Conservation (phyloP, 2,329 filamentous ascomycete genomes). For the Berkeleyomyces rouxiae region DNA sequence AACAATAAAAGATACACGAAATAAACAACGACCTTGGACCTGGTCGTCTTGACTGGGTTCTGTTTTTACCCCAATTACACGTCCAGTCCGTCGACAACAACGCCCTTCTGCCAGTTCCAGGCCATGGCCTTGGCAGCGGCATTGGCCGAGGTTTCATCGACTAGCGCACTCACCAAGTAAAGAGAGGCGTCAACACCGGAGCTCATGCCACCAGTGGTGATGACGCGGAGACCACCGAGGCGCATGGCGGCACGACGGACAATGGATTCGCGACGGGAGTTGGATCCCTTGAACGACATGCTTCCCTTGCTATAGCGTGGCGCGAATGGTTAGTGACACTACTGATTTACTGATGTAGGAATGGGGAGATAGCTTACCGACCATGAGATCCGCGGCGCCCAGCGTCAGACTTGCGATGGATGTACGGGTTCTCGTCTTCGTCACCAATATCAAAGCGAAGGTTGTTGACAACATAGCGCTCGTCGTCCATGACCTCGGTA, state of each 20-base stretch:
- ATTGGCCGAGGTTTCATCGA: conserved; percentile 57
- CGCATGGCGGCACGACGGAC: conserved; percentile 61
- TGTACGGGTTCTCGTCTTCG: conserved; percentile 69
- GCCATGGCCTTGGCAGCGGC: conserved; percentile 63
- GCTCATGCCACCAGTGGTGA: conserved; percentile 64
- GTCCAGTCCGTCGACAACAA: conserved; percentile 71
- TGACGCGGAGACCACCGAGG: conserved; percentile 51
- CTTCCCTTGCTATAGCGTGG: conserved; percentile 53
- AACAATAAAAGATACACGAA: not conserved
- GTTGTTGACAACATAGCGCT: conserved; percentile 80
- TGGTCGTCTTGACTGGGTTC: not conserved
- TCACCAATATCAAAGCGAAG: conserved; percentile 71
- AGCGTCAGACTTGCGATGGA: conserved; percentile 53
- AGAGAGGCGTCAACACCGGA: conserved; percentile 69
- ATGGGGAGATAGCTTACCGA: conserved; percentile 28
- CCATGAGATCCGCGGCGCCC: conserved; percentile 44
- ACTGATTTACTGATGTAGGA: not conserved
- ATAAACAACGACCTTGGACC: not conserved
- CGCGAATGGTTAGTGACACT: conserved; percentile 15
- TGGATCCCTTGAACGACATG: conserved; percentile 62
- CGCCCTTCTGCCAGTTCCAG: conserved; percentile 72
- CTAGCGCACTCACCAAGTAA: conserved; percentile 71
- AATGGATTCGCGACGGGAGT: conserved; percentile 62
- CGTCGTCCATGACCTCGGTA: conserved; percentile 67
- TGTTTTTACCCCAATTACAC: conserved; percentile 34